phyloP scores from a whole-genome alignment of 2,329 filamentous ascomycete genomes.

The Tolypocladium guangdongense region DNA sequence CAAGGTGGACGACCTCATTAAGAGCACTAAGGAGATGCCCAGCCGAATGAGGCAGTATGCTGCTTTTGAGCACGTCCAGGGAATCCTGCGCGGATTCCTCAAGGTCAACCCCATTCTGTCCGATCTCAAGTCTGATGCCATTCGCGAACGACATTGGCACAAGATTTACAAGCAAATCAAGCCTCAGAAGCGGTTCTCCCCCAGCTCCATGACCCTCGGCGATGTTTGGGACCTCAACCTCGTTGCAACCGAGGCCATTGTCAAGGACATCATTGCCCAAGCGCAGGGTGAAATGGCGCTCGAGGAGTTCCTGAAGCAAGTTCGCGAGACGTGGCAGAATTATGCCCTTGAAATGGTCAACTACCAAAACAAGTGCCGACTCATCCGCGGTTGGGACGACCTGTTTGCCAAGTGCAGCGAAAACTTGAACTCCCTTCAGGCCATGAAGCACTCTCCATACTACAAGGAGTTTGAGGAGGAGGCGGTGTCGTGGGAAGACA shows the following conservation, averaged over 20 bases:
- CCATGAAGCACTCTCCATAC: conserved; percentile 98
- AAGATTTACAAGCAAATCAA: conserved; percentile 96
- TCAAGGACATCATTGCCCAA: conserved; percentile 88
- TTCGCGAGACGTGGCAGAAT: conserved; percentile 92
- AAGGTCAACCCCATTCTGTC: conserved; percentile 83
- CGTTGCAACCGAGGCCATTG: conserved; percentile 72
- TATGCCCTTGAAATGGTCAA: conserved; percentile 90
- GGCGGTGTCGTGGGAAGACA: conserved; percentile 93
- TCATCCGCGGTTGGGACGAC: conserved; percentile 97
- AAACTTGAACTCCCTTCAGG: conserved; percentile 92
- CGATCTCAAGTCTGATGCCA: conserved; percentile 92
- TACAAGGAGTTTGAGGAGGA: conserved; percentile 99
- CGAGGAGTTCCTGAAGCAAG: conserved; percentile 93
- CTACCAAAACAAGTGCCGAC: conserved; percentile 95
- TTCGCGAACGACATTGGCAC: conserved; percentile 91
- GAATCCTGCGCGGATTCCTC: conserved; percentile 72
- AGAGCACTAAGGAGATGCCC: conserved; percentile 99
- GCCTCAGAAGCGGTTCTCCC: conserved; percentile 86
- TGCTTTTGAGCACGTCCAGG: conserved; percentile 98
- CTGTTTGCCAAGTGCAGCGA: conserved; percentile 98
- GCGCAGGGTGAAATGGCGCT: conserved; percentile 97
- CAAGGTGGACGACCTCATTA: conserved; percentile 82
- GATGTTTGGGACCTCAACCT: conserved; percentile 98
- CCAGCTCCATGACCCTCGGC: conserved; percentile 89
- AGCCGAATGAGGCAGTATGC: conserved; percentile 98